A percentile compares a stretch with the other conserved stretches of the same genome.
Conservation (phyloP, 106 monocot species). For the Allium fistulosum region DNA sequence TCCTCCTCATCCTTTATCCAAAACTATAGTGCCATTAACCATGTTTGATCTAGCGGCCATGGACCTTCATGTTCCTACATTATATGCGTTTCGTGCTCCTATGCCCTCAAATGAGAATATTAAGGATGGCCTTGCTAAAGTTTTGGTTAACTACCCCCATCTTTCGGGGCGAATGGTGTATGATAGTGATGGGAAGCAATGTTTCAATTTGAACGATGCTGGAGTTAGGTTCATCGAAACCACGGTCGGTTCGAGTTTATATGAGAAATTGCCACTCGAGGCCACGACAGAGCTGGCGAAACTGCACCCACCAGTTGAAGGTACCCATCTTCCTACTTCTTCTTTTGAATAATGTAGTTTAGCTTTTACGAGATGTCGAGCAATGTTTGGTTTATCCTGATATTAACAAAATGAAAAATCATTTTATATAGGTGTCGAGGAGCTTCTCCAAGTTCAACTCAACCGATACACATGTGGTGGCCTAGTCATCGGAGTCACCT, state of each 20-base stretch:
- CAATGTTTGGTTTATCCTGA: background rate
- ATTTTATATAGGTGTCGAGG: slow-evolving; percentile 2
- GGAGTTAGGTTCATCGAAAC: slow-evolving; percentile 21
- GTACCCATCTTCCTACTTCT: background rate
- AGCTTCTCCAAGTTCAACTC: slow-evolving; percentile 34
- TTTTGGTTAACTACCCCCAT: slow-evolving; percentile 23
- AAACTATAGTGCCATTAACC: slow-evolving; percentile 14
- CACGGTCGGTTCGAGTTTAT: background rate
- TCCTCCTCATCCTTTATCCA: background rate
- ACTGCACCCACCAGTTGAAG: slow-evolving; percentile 29
- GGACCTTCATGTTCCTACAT: slow-evolving; percentile 17
- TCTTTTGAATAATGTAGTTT: background rate
- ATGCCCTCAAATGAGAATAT: slow-evolving; percentile 21
- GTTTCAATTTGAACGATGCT: slow-evolving; percentile 11
- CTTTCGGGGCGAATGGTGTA: slow-evolving; percentile 12
- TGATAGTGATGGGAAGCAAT: background rate
- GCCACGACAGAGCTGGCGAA: slow-evolving; percentile 2
- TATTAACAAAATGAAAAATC: background rate
- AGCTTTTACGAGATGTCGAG: background rate
- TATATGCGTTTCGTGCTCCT: slow-evolving; percentile 37
- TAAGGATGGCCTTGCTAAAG: slow-evolving; percentile 16
- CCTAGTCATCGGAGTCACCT: slow-evolving; percentile 28
- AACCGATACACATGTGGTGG: slow-evolving; percentile 49
- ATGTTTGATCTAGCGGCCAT: slow-evolving; percentile 34
- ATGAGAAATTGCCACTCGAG: slow-evolving; percentile 7